Evolutionary conservation across 192 early-diverging fungal genomes (phyloP).

Genomic region (Coemansia sp.): DNA sequence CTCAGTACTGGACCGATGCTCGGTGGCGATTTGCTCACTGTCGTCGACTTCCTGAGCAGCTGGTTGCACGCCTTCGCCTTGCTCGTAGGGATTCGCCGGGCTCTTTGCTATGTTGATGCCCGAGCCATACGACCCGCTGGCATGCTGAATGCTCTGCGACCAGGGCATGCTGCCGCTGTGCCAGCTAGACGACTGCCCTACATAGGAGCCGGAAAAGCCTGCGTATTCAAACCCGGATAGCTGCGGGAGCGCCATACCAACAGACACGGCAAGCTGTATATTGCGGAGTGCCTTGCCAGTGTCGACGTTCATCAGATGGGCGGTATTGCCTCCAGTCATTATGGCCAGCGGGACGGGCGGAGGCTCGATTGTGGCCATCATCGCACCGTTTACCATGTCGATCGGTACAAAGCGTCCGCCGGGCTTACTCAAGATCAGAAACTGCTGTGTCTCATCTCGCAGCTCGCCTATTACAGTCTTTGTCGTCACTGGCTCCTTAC

Average conservation of each 20-base stretch:
- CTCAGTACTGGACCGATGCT: conserved; percentile 5
- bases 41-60: background rate
- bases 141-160: conserved; percentile 7
- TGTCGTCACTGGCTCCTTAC: background rate
- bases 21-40: background rate
- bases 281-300: conserved; percentile 18
- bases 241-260: conserved; percentile 17
- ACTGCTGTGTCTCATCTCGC: conserved; percentile 11
- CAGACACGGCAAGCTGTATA: conserved; percentile 11
- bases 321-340: conserved; percentile 38
- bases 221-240: conserved; percentile 15
- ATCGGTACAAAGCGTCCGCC: conserved; percentile 53
- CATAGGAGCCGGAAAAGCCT: conserved; percentile 21
- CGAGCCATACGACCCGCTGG: conserved; percentile 18
- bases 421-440: conserved; percentile 48
- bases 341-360: conserved; percentile 13
- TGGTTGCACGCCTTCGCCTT: background rate
- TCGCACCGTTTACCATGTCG: conserved; percentile 34
- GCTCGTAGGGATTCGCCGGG: background rate
- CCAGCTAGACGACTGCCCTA: conserved; percentile 44
- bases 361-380: conserved; percentile 39
- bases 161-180: conserved; percentile 41
- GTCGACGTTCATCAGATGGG: conserved; percentile 48
- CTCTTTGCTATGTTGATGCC: conserved; percentile 14
- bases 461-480: too few species aligned